phyloP scores from a whole-genome alignment of 495 filamentous ascomycete genomes.

The Massariosphaeria phaeospora region DNA sequence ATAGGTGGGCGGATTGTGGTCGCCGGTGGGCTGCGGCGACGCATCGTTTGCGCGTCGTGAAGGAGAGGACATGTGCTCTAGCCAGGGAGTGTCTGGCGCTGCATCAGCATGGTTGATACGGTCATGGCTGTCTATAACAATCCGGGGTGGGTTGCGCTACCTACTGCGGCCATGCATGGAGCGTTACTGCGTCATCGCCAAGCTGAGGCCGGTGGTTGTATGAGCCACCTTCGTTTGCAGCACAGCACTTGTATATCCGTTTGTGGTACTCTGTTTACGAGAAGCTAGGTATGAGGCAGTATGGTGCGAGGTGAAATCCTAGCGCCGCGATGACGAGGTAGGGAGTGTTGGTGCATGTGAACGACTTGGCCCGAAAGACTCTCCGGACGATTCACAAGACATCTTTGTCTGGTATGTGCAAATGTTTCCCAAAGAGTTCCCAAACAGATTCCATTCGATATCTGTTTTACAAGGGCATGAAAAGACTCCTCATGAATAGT shows the following conservation, averaged over 20 bases:
- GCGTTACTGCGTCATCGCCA: conserved; percentile 27
- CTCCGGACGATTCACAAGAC: too few species aligned
- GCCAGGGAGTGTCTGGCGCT: conserved; percentile 33
- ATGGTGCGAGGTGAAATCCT: neutral
- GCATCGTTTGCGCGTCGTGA: conserved; percentile 32
- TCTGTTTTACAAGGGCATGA: too few species aligned
- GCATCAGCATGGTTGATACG: conserved; percentile 13
- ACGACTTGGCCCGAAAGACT: conserved; percentile 1
- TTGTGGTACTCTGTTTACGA: too few species aligned
- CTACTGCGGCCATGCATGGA: conserved; percentile 35
- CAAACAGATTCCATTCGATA: too few species aligned
- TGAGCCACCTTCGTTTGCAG: too few species aligned
- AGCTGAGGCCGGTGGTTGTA: neutral
- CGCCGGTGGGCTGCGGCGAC: conserved; percentile 30
- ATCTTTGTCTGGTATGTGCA: too few species aligned
- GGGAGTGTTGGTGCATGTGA: conserved; percentile 8
- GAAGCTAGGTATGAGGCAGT: neutral
- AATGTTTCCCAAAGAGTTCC: too few species aligned
- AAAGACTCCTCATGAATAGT: too few species aligned
- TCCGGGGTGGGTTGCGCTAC: conserved; percentile 18
- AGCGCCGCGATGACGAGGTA: neutral
- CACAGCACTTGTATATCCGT: too few species aligned
- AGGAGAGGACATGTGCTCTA: conserved; percentile 38
- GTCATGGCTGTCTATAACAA: neutral
- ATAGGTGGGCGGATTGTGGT: conserved; percentile 65